phyloP scores from a whole-genome alignment of 2,329 filamentous ascomycete genomes.

The Botrytis aclada region DNA sequence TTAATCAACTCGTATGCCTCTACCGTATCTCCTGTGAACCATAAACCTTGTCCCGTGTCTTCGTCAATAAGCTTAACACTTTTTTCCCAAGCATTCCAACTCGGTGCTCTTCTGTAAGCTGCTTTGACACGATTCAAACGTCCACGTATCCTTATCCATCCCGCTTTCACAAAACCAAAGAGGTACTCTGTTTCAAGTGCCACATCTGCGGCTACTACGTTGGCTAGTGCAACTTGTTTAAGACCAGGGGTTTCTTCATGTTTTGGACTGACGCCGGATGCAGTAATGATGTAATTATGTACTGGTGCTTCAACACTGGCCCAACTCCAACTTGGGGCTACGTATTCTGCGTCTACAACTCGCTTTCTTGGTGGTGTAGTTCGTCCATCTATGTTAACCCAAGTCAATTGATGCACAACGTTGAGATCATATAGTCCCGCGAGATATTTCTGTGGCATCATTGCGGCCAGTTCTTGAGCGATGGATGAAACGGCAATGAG shows the following conservation, averaged over 20 bases:
- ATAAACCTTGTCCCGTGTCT: neutral
- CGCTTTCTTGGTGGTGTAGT: neutral
- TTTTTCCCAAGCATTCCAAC: conserved; percentile 1
- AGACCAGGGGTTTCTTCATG: neutral
- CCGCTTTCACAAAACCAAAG: neutral
- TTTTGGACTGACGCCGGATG: neutral
- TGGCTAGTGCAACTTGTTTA: neutral
- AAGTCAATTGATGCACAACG: neutral
- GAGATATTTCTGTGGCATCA: neutral
- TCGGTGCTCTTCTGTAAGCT: neutral
- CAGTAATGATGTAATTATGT: neutral
- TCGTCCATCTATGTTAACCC: neutral
- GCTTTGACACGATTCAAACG: neutral
- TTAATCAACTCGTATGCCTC: neutral
- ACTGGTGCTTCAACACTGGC: neutral
- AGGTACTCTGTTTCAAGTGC: neutral
- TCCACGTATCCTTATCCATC: neutral
- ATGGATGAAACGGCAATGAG: neutral
- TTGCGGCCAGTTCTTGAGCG: neutral
- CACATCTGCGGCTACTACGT: neutral
- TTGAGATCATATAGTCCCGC: neutral
- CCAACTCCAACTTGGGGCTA: conserved; percentile 1
- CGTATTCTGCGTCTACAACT: neutral
- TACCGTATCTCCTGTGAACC: neutral
- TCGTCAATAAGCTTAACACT: neutral